Base-by-base conservation (phyloP, 257 asterid species). In the Petrea volubilis region DNA sequence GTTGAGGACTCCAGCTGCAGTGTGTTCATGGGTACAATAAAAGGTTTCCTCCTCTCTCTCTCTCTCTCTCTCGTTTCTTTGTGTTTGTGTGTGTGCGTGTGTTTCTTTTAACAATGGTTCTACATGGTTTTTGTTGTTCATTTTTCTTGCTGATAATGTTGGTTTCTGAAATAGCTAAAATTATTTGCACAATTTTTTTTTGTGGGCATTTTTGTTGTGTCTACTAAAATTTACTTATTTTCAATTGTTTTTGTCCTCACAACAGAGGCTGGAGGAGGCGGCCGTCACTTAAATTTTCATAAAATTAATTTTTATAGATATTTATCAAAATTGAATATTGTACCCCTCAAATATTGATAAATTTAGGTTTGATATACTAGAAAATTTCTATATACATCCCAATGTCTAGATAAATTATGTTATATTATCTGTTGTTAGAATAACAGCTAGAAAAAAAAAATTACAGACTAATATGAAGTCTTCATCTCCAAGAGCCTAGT, bases 1-100 rank as follows among this genome's bases (percentile, higher is more conserved):
- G 77, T 52, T 60, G 69, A 70, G 83, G 82, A 55, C 68, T 58
- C 29, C 20, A 31, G 62, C 50, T 81, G 76, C 77, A 79, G 75
- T 62, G 82, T 66, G 6, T 81, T 82, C 63, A 14, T 82, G 50
- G 81, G 79, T 8, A 57, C 76, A 18, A 50, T 72, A 56, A 76
- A 73, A 74, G 89, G 89, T 81, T 67, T 11, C n/a, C 47, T 6
- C 53, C n/a, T n/a, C n/a, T 47, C 2, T 4, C 24, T 18, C 17
- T 47, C 20, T 40, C 36, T 14, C 40, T 8, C 25, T 12, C 27
- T 20, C 13, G 1, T n/a, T n/a, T n/a, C n/a, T n/a, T n/a, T n/a
- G n/a, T n/a, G n/a, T n/a, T n/a, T n/a, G n/a, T n/a, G n/a, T n/a
- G n/a, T n/a, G n/a, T n/a, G n/a, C n/a, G n/a, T 43, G 36, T 60